Base-by-base conservation (phyloP, 768 basidiomycete species). In the Lyophyllum semitale region DNA sequence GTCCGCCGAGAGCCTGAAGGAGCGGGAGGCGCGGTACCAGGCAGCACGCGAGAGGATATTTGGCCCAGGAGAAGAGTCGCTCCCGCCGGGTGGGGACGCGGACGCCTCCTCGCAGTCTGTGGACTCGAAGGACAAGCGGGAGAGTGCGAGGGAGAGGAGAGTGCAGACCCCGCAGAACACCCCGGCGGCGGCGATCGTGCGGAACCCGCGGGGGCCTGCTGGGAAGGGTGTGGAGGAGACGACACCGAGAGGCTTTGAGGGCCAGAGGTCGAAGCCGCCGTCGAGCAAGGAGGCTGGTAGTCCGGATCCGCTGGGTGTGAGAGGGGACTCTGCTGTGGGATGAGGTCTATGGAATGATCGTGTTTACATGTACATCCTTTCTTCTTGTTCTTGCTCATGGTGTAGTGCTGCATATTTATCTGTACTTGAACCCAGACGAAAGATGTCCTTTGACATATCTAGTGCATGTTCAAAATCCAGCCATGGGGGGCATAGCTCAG, bases 11-110 rank as follows among this genome's bases (percentile, higher is more conserved):
- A 70, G 80, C 3, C 71, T 88, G 3, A 79, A 83, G 30, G 86
- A 89, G 52, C 81, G 89, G 38, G 89, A 90, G 66, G 85, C 82
- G 17, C 79, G 84, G 51, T 92, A 92, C 66, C 80, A 85, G 53
- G 87, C 84, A 18, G 89, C 90, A 2, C 73, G 90, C 25, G 83
- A 86, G 51, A 78, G 90, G 20, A 91, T 92, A 49, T 92, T 91
- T 57, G 84, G 84, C 3, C 57, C 59, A 3, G 63, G 49, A 18
- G 29, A 52, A 13, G 55, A 52, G 41, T 49, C 53, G 20, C 30
- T 20, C 13, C 25, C 42, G 8, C n/a, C 20, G 25, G 61, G 55
- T 38, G 8, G 15, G 11, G 29, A 47, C 11, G 32, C 43, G 3
- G 47, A 32, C 15, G 33, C 40, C 9, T 41, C 42, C 1, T 27